phyloP scores from a whole-genome alignment of 495 filamentous ascomycete genomes.

The Clohesyomyces aquaticus region DNA sequence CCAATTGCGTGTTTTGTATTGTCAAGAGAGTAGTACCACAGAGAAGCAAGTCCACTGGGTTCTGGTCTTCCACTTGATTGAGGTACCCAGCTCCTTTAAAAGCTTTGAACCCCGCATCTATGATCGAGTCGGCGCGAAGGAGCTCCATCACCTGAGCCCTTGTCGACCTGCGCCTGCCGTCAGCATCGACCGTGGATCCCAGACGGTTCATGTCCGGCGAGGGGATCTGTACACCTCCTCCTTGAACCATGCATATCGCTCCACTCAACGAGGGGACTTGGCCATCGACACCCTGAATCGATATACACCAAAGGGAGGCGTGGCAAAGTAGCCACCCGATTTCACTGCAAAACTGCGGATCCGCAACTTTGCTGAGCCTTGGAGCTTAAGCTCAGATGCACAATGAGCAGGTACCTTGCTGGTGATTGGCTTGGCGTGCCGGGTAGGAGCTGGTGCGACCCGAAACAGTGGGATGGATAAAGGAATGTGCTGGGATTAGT shows the following conservation, averaged over 20 bases:
- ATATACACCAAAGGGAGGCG: not conserved
- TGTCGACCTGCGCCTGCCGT: constrained; percentile 18
- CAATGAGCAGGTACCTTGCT: constrained; percentile 1
- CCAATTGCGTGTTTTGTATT: constrained; percentile 10
- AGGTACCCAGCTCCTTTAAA: constrained; percentile 27
- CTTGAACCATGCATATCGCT: constrained; percentile 20
- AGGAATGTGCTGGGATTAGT: constrained; percentile 21
- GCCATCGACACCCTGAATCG: not conserved
- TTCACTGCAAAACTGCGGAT: constrained; percentile 26
- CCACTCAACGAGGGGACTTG: not conserved
- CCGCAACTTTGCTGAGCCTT: constrained; percentile 16
- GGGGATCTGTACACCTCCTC: constrained; percentile 21
- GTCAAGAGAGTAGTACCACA: constrained; percentile 12
- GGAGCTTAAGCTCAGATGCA: not conserved
- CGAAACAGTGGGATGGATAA: constrained; percentile 23
- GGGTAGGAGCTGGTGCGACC: constrained; percentile 7
- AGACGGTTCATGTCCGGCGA: constrained; percentile 20
- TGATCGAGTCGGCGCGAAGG: constrained; percentile 16
- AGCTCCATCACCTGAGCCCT: constrained; percentile 31
- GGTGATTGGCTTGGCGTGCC: constrained; percentile 26
- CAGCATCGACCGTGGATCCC: constrained; percentile 22
- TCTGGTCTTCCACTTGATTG: constrained; percentile 9
- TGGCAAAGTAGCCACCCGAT: constrained; percentile 7
- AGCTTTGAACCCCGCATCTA: constrained; percentile 18
- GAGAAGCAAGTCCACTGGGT: constrained; percentile 31